A percentile compares a stretch with the other conserved stretches of the same genome.
Evolutionary conservation across 2,329 filamentous ascomycete species (phyloP).

Genomic region (Cytospora leucostoma): DNA sequence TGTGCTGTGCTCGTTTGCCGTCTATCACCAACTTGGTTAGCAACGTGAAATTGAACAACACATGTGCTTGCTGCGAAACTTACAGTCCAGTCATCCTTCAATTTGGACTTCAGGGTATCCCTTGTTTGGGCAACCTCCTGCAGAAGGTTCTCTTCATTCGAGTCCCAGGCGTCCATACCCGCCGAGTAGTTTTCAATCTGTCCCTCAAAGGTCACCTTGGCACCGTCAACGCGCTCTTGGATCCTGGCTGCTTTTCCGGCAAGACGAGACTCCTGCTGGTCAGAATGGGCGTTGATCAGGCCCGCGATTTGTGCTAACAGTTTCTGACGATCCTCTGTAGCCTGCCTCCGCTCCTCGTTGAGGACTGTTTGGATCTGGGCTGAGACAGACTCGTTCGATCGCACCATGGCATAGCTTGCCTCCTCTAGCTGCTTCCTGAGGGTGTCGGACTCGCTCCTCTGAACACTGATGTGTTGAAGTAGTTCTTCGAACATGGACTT

Average conservation of each 20-base stretch:
- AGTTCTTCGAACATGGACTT: conserved; percentile 83
- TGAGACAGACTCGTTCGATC: conserved; percentile 68
- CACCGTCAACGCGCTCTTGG: conserved; percentile 63
- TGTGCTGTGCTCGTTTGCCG: conserved; percentile 76
- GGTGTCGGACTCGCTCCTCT: conserved; percentile 73
- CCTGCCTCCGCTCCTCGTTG: conserved; percentile 73
- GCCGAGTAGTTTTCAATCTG: conserved; percentile 66
- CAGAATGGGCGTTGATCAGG: conserved; percentile 74
- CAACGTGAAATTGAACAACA: background rate
- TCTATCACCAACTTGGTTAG: conserved; percentile 44
- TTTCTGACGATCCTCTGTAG: conserved; percentile 71
- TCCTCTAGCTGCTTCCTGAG: conserved; percentile 71
- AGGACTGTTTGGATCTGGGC: conserved; percentile 68
- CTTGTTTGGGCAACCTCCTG: conserved; percentile 72
- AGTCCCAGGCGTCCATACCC: conserved; percentile 74
- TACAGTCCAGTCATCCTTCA: conserved; percentile 85
- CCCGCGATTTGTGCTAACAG: conserved; percentile 74
- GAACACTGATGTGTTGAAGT: conserved; percentile 70
- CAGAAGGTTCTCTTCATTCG: conserved; percentile 67
- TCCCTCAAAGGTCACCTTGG: conserved; percentile 65
- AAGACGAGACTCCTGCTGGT: conserved; percentile 72
- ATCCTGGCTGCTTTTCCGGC: conserved; percentile 63
- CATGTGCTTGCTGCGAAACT: conserved; percentile 56
- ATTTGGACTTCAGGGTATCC: conserved; percentile 75
- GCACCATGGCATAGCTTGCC: conserved; percentile 68